Percentiles rank a stretch among this genome's conserved stretches.
Evolutionary conservation across 805 yeast genomes (phyloP).

Genomic region (Metschnikowia lunata): DNA sequence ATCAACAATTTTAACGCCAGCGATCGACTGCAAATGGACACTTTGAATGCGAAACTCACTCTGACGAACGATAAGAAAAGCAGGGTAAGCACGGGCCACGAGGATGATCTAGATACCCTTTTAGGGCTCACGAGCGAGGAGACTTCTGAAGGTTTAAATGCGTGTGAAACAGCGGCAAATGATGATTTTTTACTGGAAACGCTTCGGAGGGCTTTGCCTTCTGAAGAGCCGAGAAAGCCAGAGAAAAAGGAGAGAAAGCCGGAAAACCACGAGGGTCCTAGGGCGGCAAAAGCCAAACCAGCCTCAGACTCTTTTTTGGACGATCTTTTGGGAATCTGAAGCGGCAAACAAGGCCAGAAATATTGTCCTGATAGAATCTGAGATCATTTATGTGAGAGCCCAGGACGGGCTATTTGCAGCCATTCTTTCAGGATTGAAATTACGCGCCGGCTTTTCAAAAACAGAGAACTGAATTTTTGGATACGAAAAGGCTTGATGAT

Average conservation of each 20-base stretch:
- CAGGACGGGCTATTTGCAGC: no score
- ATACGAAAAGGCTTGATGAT: no score
- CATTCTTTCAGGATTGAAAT: no score
- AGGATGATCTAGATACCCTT: slow-evolving; percentile 14
- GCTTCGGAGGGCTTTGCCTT: not conserved
- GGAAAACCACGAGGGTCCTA: not conserved
- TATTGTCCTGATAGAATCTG: no score
- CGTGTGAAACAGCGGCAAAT: not conserved
- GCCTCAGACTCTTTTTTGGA: slow-evolving; percentile 15
- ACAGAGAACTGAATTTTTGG: no score
- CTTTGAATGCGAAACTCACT: slow-evolving; percentile 22
- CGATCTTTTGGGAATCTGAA: slow-evolving; percentile 11
- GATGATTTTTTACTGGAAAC: slow-evolving; percentile 3
- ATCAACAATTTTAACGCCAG: slow-evolving; percentile 28
- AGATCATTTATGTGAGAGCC: no score
- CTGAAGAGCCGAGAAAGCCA: not conserved
- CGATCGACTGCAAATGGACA: slow-evolving; percentile 23
- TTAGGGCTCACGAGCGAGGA: slow-evolving; percentile 4
- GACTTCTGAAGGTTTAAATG: not conserved
- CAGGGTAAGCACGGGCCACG: not conserved
- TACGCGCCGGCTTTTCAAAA: no score
- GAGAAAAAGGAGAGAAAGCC: not conserved
- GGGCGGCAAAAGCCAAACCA: not conserved
- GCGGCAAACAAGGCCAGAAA: not conserved
- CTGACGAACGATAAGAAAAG: not conserved